Conservation (phyloP, 345 rosid genomes). For the Erucastrum elatum region DNA sequence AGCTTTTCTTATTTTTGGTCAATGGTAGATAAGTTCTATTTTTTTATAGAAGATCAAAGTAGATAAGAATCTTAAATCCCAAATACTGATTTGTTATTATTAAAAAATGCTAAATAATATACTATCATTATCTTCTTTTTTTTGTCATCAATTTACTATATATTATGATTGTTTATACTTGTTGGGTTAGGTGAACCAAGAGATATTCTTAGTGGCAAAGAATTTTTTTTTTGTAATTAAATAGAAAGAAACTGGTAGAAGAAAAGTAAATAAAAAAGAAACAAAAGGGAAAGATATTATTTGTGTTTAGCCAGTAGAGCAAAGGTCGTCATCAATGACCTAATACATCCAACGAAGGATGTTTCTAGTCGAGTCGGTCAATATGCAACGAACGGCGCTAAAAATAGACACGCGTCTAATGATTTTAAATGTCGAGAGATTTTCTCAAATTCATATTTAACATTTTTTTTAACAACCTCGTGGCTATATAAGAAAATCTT, state of each 20-base stretch:
- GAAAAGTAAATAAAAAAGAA: neutral
- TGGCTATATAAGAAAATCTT: neutral
- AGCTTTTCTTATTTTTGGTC: constrained; percentile 1
- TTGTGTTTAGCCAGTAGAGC: neutral
- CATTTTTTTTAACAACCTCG: neutral
- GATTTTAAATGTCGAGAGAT: neutral
- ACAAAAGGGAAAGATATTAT: neutral
- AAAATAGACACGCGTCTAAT: neutral
- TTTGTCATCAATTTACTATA: neutral
- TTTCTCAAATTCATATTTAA: neutral
- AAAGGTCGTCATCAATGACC: constrained; percentile 25
- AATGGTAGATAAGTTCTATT: constrained; percentile 9
- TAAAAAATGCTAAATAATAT: neutral
- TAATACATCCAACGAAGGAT: constrained; percentile 24
- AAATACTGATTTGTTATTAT: neutral
- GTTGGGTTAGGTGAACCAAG: constrained; percentile 23
- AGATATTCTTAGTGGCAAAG: constrained; percentile 9
- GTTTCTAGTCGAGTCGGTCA: constrained; percentile 25
- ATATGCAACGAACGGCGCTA: neutral
- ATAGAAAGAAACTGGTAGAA: neutral
- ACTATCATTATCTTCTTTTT: neutral
- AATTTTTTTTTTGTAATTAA: neutral
- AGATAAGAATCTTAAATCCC: neutral
- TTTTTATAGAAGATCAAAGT: neutral
- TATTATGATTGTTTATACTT: constrained; percentile 7